These are phyloP conservation scores for Dendrobium huoshanense DNA, from an alignment of 106 monocot species.

Conservation along the genomic window DNA sequence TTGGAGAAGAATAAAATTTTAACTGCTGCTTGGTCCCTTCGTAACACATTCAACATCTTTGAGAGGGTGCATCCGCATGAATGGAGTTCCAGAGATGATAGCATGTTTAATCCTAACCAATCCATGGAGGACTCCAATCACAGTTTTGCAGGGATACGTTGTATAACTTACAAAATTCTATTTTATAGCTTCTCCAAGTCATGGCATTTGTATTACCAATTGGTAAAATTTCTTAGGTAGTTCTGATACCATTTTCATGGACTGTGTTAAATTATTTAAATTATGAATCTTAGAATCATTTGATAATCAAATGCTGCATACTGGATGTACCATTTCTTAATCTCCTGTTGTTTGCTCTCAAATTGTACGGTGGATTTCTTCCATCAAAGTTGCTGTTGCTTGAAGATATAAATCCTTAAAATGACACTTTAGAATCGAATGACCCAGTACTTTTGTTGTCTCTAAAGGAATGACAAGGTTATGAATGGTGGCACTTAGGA, in stretches of 20 bases:
- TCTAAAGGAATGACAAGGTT: not conserved
- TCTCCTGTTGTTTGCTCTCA: not conserved
- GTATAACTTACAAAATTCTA: conserved; percentile 30
- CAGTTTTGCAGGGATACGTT: conserved; percentile 43
- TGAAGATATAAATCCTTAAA: not conserved
- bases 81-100: conserved; percentile 6
- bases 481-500: not conserved
- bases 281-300: conserved; percentile 11
- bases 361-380: not conserved
- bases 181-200: conserved; percentile 23
- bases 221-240: conserved; percentile 27
- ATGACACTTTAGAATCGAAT: not conserved
- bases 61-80: conserved; percentile 9
- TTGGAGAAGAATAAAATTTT: conserved; percentile 5
- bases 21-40: conserved; percentile 3
- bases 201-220: conserved; percentile 24
- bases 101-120: conserved; percentile 15
- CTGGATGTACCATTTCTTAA: not conserved
- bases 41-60: conserved; percentile 7
- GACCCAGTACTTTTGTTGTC: not conserved
- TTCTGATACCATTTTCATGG: conserved; percentile 14
- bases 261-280: conserved; percentile 12
- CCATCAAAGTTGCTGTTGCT: not conserved
- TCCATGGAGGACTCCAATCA: conserved; percentile 6
- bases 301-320: conserved; percentile 5